Percentiles rank a stretch among this genome's conserved stretches.
Evolutionary conservation across 2,329 filamentous ascomycete genomes (phyloP).

Genomic region (Rhynchosporium graminicola): DNA sequence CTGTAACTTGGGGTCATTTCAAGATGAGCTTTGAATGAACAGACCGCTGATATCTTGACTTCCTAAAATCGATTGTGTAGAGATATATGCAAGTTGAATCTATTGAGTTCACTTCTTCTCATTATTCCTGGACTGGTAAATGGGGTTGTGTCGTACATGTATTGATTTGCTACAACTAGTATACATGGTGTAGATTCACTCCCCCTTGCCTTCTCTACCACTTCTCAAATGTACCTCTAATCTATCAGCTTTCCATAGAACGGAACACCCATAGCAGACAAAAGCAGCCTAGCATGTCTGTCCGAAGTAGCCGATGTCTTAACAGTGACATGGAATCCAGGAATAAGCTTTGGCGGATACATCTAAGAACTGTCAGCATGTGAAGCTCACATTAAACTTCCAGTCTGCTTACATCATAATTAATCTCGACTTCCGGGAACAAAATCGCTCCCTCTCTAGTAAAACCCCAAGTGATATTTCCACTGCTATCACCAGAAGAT

Average conservation of each 20-base stretch:
- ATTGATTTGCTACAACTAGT: conserved; percentile 26
- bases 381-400: not conserved
- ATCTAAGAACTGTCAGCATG: conserved; percentile 45
- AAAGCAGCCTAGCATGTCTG: conserved; percentile 35
- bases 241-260: conserved; percentile 36
- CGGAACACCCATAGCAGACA: conserved; percentile 35
- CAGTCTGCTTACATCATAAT: conserved; percentile 78
- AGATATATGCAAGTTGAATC: no score
- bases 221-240: not conserved
- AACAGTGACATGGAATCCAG: conserved; percentile 41
- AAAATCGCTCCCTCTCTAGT: conserved; percentile 71
- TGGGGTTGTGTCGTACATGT: conserved; percentile 7
- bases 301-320: conserved; percentile 39
- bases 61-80: no score
- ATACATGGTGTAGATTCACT: conserved; percentile 32
- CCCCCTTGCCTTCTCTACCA: conserved; percentile 10
- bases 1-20: no score
- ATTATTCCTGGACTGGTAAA: not conserved
- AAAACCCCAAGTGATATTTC: conserved; percentile 85
- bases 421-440: conserved; percentile 93
- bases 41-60: no score
- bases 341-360: conserved; percentile 53
- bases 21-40: no score
- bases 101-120: not conserved
- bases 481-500: conserved; percentile 74